Conservation (phyloP, 1,284 basidiomycete species). For the Pisolithus thermaeus region DNA sequence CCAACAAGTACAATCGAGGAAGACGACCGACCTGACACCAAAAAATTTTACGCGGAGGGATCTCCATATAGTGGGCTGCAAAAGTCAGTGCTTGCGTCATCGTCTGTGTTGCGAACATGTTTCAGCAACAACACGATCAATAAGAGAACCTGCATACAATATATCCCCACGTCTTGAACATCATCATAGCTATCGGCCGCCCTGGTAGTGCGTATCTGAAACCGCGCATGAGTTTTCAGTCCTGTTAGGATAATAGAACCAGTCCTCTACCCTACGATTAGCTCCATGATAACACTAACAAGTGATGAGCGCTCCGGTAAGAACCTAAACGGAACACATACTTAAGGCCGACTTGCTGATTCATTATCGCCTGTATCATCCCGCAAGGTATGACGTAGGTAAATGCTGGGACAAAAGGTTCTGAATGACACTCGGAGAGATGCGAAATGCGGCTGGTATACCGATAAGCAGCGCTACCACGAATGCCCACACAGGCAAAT, state of each 20-base stretch:
- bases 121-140: not conserved
- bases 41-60: slow-evolving; percentile 44
- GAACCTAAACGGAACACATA: slow-evolving; percentile 8
- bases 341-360: slow-evolving; percentile 39
- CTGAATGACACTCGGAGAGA: not conserved
- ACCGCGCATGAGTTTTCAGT: not conserved
- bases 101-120: slow-evolving; percentile 12
- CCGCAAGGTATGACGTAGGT: slow-evolving; percentile 43
- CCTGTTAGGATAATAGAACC: not conserved
- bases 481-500: slow-evolving; percentile 53
- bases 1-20: not conserved
- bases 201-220: slow-evolving; percentile 33
- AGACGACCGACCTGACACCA: slow-evolving; percentile 13
- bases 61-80: slow-evolving; percentile 45
- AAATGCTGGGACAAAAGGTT: slow-evolving; percentile 28
- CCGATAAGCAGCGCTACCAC: slow-evolving; percentile 36
- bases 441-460: slow-evolving; percentile 13
- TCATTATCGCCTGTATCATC: slow-evolving; percentile 42
- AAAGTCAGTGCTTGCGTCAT: slow-evolving; percentile 39
- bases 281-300: slow-evolving; percentile 38
- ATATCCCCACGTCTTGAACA: slow-evolving; percentile 35
- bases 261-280: slow-evolving; percentile 39
- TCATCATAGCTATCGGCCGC: slow-evolving; percentile 37
- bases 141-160: slow-evolving; percentile 26
- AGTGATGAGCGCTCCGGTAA: not conserved